phyloP scores from a whole-genome alignment of 2,329 filamentous ascomycete species.

The Trichoderma atroviride region DNA sequence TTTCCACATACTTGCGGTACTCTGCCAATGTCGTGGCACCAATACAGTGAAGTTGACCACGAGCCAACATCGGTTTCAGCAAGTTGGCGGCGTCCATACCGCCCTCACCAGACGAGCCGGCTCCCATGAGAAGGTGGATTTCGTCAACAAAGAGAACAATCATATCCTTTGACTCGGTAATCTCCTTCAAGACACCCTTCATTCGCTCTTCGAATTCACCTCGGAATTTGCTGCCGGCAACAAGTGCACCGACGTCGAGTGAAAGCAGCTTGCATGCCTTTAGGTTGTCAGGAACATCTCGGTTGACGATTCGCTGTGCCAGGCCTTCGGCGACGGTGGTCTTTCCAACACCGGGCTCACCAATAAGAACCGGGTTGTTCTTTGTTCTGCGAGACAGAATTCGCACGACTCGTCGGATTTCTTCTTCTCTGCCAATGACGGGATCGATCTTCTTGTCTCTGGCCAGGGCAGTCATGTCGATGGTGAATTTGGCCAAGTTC shows the following conservation, averaged over 20 bases:
- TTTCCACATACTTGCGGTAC: constrained; percentile 99
- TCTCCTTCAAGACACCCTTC: constrained; percentile 98
- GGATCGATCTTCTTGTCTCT: constrained; percentile 97
- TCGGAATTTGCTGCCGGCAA: constrained; percentile 96
- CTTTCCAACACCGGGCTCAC: constrained; percentile 97
- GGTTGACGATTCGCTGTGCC: constrained; percentile 92
- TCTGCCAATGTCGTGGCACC: constrained; percentile 93
- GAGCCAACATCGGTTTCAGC: constrained; percentile 96
- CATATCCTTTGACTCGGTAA: constrained; percentile 90
- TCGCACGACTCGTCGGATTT: constrained; percentile 87
- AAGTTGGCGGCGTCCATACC: constrained; percentile 99
- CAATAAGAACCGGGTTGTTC: constrained; percentile 98
- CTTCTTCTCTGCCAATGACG: constrained; percentile 94
- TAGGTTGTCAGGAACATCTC: constrained; percentile 93
- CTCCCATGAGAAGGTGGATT: constrained; percentile 98
- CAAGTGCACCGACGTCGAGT: constrained; percentile 90
- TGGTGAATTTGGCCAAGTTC: constrained; percentile 96
- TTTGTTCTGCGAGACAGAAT: constrained; percentile 93
- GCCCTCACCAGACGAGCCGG: constrained; percentile 89
- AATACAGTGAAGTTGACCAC: constrained; percentile 96
- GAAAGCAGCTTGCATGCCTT: constrained; percentile 93
- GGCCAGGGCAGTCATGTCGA: constrained; percentile 96
- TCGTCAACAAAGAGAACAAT: constrained; percentile 98
- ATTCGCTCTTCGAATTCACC: constrained; percentile 99
- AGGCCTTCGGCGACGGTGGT: constrained; percentile 97